phyloP scores from a whole-genome alignment of 805 yeast species.

The Candida nanaspora region DNA sequence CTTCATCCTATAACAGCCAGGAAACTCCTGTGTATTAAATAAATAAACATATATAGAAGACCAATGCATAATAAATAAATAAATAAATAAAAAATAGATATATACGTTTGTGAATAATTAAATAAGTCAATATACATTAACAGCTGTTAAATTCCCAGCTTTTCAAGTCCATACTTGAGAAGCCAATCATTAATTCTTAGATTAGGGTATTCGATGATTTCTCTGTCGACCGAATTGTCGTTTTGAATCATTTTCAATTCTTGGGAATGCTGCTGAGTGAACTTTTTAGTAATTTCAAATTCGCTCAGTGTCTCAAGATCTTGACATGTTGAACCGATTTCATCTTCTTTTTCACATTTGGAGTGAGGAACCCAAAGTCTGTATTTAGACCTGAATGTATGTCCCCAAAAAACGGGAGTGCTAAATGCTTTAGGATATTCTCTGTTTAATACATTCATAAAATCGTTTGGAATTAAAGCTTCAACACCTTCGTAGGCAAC shows the following conservation, averaged over 20 bases:
- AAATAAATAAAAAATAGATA: too few relatives aligned
- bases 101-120: too few relatives aligned
- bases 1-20: too few relatives aligned
- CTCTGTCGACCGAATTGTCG: too few relatives aligned
- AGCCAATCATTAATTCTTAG: background rate
- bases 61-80: too few relatives aligned
- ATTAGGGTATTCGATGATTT: background rate
- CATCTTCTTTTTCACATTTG: conserved; percentile 14
- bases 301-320: conserved; percentile 21
- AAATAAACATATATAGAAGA: too few relatives aligned
- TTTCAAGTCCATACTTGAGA: background rate
- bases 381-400: conserved; percentile 17
- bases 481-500: conserved; percentile 53
- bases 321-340: conserved; percentile 19
- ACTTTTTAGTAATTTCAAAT: conserved; percentile 18
- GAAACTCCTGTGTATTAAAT: too few relatives aligned
- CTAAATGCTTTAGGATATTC: conserved; percentile 29
- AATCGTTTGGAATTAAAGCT: conserved; percentile 37
- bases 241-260: too few relatives aligned
- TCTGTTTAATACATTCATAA: conserved; percentile 24
- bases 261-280: background rate
- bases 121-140: background rate
- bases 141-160: background rate
- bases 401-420: conserved; percentile 8
- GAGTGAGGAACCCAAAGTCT: conserved; percentile 18